Percentiles rank a stretch among this genome's conserved stretches.
phyloP scores from a whole-genome alignment of 2,329 filamentous ascomycete species.

The Aspergillus sclerotialis region DNA sequence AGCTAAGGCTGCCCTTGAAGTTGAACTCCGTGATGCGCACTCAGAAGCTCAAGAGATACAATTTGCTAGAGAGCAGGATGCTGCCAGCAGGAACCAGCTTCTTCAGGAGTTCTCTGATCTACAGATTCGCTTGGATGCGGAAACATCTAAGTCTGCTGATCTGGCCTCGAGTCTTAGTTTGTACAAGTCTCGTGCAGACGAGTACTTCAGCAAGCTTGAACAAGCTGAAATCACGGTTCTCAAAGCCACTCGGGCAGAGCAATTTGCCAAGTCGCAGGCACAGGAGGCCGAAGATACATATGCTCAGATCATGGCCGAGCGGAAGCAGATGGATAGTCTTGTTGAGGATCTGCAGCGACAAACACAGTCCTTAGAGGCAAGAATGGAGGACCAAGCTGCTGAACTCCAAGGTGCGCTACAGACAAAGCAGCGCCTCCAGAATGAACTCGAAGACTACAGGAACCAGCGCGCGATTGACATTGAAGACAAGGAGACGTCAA shows the following conservation, averaged over 20 bases:
- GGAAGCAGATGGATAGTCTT: slow-evolving; percentile 78
- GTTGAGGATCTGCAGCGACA: slow-evolving; percentile 88
- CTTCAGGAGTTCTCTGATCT: slow-evolving; percentile 89
- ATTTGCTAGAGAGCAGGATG: slow-evolving; percentile 74
- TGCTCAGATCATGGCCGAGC: slow-evolving; percentile 82
- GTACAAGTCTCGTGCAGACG: slow-evolving; percentile 87
- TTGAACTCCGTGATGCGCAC: slow-evolving; percentile 75
- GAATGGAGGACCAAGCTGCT: slow-evolving; percentile 82
- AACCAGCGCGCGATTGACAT: slow-evolving; percentile 92
- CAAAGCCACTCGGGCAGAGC: slow-evolving; percentile 84
- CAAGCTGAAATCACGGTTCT: slow-evolving; percentile 94
- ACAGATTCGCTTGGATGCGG: slow-evolving; percentile 85
- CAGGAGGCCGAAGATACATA: slow-evolving; percentile 88
- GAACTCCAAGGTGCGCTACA: slow-evolving; percentile 80
- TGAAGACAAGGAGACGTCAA: slow-evolving; percentile 89
- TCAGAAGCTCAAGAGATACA: slow-evolving; percentile 79
- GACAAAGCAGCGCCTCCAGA: slow-evolving; percentile 88
- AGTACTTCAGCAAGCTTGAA: slow-evolving; percentile 95
- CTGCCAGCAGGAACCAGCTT: slow-evolving; percentile 77
- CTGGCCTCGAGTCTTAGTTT: slow-evolving; percentile 75
- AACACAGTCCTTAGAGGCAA: slow-evolving; percentile 83
- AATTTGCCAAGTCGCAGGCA: slow-evolving; percentile 85
- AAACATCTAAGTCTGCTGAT: slow-evolving; percentile 77
- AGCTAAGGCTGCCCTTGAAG: slow-evolving; percentile 69
- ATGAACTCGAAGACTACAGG: slow-evolving; percentile 95